These are phyloP conservation scores for Sarocladium oryzae DNA, from an alignment of 2,329 filamentous ascomycete genomes.

Conservation along the genomic window DNA sequence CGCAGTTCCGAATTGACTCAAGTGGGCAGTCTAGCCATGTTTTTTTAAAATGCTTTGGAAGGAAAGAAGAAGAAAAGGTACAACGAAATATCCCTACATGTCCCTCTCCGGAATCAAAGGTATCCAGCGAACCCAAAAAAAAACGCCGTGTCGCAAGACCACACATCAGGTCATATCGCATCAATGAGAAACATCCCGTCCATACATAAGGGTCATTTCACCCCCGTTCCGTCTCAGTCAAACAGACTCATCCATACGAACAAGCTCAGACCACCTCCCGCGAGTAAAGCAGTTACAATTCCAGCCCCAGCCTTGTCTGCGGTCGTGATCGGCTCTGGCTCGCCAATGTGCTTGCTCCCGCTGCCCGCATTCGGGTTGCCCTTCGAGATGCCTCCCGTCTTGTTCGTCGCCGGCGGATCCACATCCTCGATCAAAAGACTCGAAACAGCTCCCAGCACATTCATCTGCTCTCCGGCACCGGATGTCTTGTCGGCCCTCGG, in stretches of 20 bases:
- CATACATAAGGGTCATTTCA: no score
- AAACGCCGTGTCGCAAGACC: background rate
- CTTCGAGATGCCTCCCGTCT: conserved; percentile 43
- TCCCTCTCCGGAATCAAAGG: no score
- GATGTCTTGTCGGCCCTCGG: conserved; percentile 42
- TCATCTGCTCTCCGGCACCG: conserved; percentile 54
- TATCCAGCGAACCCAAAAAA: background rate
- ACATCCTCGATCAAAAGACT: conserved; percentile 38
- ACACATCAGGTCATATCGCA: background rate
- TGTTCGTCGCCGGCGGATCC: conserved; percentile 35
- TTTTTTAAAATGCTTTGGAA: no score
- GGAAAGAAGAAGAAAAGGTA: no score
- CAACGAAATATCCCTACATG: no score
- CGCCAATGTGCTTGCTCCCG: background rate
- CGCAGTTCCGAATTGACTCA: no score
- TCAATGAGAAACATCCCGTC: background rate
- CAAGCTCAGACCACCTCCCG: conserved; percentile 31
- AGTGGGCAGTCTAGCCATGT: no score
- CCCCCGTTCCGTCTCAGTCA: background rate
- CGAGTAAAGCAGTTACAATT: conserved; percentile 26
- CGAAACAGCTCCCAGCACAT: conserved; percentile 48
- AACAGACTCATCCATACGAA: conserved; percentile 42
- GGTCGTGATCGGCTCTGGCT: conserved; percentile 8
- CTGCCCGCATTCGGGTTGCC: conserved; percentile 35
- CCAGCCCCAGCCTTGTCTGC: conserved; percentile 11